phyloP scores from a whole-genome alignment of 2,329 filamentous ascomycete species.

The Diaporthe sp. region DNA sequence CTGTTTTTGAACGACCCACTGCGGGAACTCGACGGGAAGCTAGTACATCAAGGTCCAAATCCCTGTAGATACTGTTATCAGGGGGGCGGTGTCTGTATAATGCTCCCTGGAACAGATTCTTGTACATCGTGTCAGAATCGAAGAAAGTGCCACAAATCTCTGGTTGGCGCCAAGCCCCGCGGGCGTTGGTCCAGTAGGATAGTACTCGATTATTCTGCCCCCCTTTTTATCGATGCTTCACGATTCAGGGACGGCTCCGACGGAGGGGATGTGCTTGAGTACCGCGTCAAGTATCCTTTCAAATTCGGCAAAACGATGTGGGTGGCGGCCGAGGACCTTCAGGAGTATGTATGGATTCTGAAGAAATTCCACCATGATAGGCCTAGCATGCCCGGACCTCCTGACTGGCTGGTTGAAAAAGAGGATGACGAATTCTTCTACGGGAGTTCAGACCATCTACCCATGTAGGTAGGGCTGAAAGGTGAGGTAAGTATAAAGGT shows the following conservation, averaged over 20 bases:
- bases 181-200: no score
- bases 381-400: not conserved
- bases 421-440: not conserved
- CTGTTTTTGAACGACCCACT: no score
- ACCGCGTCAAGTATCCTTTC: not conserved
- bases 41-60: no score
- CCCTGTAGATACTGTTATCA: no score
- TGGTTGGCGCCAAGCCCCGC: no score
- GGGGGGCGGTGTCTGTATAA: rapidly evolving
- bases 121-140: no score
- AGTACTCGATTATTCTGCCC: no score
- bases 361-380: not conserved
- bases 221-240: no score
- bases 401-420: not conserved
- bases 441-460: not conserved
- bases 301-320: not conserved
- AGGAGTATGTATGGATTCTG: not conserved
- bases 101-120: no score
- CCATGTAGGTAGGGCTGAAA: not conserved
- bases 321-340: not conserved
- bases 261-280: not conserved
- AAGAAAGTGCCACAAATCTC: no score
- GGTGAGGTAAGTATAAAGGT: not conserved
- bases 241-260: no score
- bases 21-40: no score